These are phyloP conservation scores for Epichloe aotearoae DNA, from an alignment of 2,329 filamentous ascomycete species.

Conservation along the genomic window DNA sequence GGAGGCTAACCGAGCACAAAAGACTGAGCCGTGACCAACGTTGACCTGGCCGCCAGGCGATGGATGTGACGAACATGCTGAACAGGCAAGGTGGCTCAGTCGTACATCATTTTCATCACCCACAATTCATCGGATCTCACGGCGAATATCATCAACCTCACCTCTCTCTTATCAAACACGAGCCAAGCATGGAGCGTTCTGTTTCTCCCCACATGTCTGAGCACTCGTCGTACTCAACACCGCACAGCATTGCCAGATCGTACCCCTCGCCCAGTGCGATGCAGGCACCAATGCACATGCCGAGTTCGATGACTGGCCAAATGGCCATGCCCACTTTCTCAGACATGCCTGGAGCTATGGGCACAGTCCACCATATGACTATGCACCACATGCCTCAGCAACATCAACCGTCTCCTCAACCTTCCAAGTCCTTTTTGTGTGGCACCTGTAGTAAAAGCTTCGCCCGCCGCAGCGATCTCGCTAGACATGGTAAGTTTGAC, in stretches of 20 bases:
- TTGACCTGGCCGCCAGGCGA: constrained; percentile 33
- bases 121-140: constrained; percentile 18
- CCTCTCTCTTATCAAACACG: constrained; percentile 21
- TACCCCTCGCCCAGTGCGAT: constrained; percentile 42
- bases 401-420: constrained; percentile 21
- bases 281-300: constrained; percentile 34
- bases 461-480: constrained; percentile 83
- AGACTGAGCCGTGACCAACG: constrained; percentile 27
- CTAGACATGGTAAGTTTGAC: constrained; percentile 69
- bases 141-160: constrained; percentile 19
- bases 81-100: constrained; percentile 32
- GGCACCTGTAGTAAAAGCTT: constrained; percentile 85
- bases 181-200: constrained; percentile 36
- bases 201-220: constrained; percentile 48
- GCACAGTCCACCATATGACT: constrained; percentile 22
- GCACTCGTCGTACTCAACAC: constrained; percentile 41
- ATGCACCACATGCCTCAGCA: constrained; percentile 25
- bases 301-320: constrained; percentile 26
- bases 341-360: constrained; percentile 20
- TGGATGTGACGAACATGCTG: constrained; percentile 40
- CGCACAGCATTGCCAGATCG: constrained; percentile 32
- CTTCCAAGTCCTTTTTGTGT: constrained; percentile 68
- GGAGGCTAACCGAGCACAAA: constrained; percentile 7
- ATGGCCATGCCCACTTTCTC: constrained; percentile 31
- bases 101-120: constrained; percentile 12